phyloP scores from a whole-genome alignment of 2,329 filamentous ascomycete genomes.

The Arthrobotrys iridis region DNA sequence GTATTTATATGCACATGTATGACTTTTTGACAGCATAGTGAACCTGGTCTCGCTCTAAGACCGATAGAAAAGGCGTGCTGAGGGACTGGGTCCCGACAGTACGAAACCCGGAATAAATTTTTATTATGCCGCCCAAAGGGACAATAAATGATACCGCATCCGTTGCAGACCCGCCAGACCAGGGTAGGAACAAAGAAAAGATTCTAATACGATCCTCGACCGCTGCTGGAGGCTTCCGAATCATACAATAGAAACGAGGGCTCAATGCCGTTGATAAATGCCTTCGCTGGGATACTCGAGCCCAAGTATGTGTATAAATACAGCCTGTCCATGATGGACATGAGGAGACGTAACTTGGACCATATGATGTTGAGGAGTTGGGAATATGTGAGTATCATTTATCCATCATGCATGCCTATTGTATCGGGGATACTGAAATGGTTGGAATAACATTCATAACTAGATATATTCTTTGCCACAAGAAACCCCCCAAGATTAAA shows the following conservation, averaged over 20 bases:
- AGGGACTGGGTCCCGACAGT: background rate
- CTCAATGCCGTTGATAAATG: background rate
- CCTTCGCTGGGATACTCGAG: background rate
- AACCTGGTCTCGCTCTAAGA: no score
- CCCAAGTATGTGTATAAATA: conserved; percentile 37
- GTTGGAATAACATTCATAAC: background rate
- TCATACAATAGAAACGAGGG: background rate
- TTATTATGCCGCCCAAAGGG: background rate
- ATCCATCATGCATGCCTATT: background rate
- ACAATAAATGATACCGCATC: background rate
- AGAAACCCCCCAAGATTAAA: background rate
- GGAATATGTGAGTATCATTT: background rate
- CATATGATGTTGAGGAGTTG: background rate
- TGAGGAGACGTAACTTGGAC: background rate
- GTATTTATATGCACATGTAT: background rate
- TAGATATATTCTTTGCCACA: background rate
- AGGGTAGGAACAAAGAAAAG: background rate
- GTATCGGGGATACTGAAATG: background rate
- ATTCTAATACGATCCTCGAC: background rate
- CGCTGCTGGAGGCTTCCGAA: background rate
- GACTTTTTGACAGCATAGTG: background rate
- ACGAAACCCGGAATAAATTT: background rate
- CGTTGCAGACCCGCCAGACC: background rate
- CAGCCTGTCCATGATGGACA: background rate
- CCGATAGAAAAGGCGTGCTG: no score